Base-by-base conservation (phyloP, 1,139 yeast species). In the Debaryomyces udenii region DNA sequence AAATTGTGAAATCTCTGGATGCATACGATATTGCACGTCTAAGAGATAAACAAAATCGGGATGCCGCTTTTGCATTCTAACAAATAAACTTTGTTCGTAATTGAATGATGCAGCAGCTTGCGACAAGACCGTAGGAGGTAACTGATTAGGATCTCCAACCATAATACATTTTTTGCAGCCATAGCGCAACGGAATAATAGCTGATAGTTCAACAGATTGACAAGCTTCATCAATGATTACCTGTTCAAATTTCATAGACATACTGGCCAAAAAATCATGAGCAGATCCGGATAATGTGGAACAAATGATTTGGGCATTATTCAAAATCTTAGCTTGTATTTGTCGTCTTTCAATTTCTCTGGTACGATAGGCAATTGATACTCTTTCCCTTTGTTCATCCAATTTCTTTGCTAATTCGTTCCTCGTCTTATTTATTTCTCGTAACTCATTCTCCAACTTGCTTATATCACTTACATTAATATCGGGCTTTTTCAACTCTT, bases 141-240 rank as follows among this genome's bases (percentile, higher is more conserved):
- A 75, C 67, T 94, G 99, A 59, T 93, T 91, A 2, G 99, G 99
- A 69, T 94, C 99, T 57, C 99, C 99, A 39, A 94, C 99, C 96
- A 94, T 88, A 38, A 94, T 85, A 68, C 98, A 91, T 43, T 83
- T 81, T 47, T 76, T 82, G 55, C 96, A 88, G 1, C 99, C 99
- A 60, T 91, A 94, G 56, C 96, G 75, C 50, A 94, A 71, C 0
- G 99, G 99, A 55, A 93, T 93, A 26, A 94, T 76, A 0, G 96
- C 88, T 9, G 96, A 88, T 34, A 93, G 62, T 58, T 94, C 99
- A 35, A 94, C 93, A 80, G 96, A 86, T 62, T 94, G 99, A 56
- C 98, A 95, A 1, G 99, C 99, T 62, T 94, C 99, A 70, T 94
- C 99, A 50, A 94, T 84, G 41, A 94, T 83, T 2, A 94, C 98